phyloP scores from a whole-genome alignment of 148 eudicot species.

The Rhododendron ovatum region DNA sequence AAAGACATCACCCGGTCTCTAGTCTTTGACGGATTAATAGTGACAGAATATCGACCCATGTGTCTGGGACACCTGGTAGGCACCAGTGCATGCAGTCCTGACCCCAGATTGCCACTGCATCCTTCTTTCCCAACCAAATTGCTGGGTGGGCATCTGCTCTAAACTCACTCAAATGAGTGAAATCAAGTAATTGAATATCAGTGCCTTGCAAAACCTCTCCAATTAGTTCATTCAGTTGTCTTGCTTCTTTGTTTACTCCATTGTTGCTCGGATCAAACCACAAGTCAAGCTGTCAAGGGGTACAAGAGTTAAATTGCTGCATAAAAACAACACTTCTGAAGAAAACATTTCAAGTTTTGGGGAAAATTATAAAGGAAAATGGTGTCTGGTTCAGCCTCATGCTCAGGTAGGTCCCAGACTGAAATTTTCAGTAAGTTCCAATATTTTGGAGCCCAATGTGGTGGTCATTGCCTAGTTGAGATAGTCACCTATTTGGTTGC shows the following conservation, averaged over 20 bases:
- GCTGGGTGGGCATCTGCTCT: conserved; percentile 98
- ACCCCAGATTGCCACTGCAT: conserved; percentile 94
- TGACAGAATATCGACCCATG: conserved; percentile 80
- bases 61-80: conserved; percentile 92
- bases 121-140: conserved; percentile 88
- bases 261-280: conserved; percentile 91
- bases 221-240: conserved; percentile 58
- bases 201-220: conserved; percentile 53
- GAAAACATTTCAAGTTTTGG: neutral
- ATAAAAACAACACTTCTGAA: neutral
- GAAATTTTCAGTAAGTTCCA: neutral
- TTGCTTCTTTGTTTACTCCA: conserved; percentile 94
- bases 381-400: neutral
- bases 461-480: neutral
- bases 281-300: conserved; percentile 68
- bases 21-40: conserved; percentile 42
- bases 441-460: neutral
- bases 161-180: conserved; percentile 80
- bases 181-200: conserved; percentile 53
- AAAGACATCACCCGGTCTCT: conserved; percentile 1
- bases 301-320: conserved; percentile 8
- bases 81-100: conserved; percentile 99
- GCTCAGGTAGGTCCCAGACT: neutral
- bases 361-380: neutral
- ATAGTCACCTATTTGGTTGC: neutral